Percentiles rank a stretch among this genome's conserved stretches.
Conservation (phyloP, 2,329 filamentous ascomycete species). For the Fusarium avenaceum region DNA sequence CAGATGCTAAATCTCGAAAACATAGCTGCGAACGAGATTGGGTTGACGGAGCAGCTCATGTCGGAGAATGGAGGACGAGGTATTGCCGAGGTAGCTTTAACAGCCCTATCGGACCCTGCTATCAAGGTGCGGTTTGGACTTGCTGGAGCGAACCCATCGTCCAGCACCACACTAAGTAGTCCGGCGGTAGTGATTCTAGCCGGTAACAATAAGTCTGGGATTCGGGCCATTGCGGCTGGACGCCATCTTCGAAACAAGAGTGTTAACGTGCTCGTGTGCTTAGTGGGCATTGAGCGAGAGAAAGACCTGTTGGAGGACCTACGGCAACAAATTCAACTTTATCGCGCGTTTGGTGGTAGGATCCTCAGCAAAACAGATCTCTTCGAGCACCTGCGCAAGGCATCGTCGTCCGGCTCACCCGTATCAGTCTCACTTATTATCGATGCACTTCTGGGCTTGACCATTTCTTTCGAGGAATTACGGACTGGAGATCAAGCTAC, state of each 20-base stretch:
- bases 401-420: conserved; percentile 57
- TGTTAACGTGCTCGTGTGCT: conserved; percentile 82
- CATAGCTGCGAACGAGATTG: conserved; percentile 87
- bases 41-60: conserved; percentile 89
- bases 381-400: conserved; percentile 70
- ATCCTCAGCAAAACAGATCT: conserved; percentile 73
- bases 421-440: conserved; percentile 82
- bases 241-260: conserved; percentile 89
- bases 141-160: conserved; percentile 56
- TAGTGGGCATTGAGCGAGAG: conserved; percentile 87
- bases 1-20: conserved; percentile 96
- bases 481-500: conserved; percentile 84
- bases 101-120: conserved; percentile 73
- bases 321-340: conserved; percentile 84
- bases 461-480: conserved; percentile 89
- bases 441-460: conserved; percentile 88
- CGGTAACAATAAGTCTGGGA: conserved; percentile 93
- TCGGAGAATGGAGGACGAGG: conserved; percentile 91
- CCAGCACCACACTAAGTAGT: conserved; percentile 50
- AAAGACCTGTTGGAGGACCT: conserved; percentile 84
- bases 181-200: conserved; percentile 80
- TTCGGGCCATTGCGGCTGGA: conserved; percentile 85
- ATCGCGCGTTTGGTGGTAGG: conserved; percentile 84
- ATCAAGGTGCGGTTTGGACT: conserved; percentile 66
- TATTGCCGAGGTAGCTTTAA: conserved; percentile 85